phyloP scores from a whole-genome alignment of 306 rosid species.

The barrel medic (Medicago truncatula) region DNA sequence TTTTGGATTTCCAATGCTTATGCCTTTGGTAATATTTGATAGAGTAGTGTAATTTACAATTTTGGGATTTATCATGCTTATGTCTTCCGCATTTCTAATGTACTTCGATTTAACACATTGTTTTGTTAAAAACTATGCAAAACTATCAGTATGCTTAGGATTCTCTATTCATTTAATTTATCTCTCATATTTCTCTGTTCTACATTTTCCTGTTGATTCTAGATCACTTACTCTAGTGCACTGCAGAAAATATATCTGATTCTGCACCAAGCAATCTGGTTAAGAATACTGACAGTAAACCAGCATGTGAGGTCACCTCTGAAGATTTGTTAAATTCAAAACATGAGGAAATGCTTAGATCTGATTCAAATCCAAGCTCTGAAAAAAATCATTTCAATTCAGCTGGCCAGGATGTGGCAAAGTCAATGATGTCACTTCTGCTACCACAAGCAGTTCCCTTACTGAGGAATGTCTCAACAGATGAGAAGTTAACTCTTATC shows the following conservation, averaged over 20 bases:
- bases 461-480: slow-evolving; percentile 55
- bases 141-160: slow-evolving; percentile 2
- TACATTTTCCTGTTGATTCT: slow-evolving; percentile 24
- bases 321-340: slow-evolving; percentile 49
- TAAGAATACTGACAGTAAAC: slow-evolving; percentile 40
- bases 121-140: neutral
- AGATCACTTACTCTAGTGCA: slow-evolving; percentile 40
- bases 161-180: slow-evolving; percentile 31
- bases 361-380: slow-evolving; percentile 48
- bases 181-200: slow-evolving; percentile 23
- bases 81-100: slow-evolving; percentile 11
- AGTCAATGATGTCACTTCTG: slow-evolving; percentile 81
- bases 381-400: slow-evolving; percentile 59
- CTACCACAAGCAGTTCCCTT: slow-evolving; percentile 94
- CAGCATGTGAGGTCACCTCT: slow-evolving; percentile 43
- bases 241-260: slow-evolving; percentile 60
- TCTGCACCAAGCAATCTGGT: slow-evolving; percentile 46
- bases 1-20: slow-evolving; percentile 13
- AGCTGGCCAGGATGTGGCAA: slow-evolving; percentile 68
- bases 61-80: neutral
- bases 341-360: slow-evolving; percentile 46
- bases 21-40: neutral
- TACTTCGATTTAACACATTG: neutral
- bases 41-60: slow-evolving; percentile 2
- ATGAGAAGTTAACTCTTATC: slow-evolving; percentile 46